Conservation (phyloP, 108 stramenopile genomes). For the Skeletonema tropicum region DNA sequence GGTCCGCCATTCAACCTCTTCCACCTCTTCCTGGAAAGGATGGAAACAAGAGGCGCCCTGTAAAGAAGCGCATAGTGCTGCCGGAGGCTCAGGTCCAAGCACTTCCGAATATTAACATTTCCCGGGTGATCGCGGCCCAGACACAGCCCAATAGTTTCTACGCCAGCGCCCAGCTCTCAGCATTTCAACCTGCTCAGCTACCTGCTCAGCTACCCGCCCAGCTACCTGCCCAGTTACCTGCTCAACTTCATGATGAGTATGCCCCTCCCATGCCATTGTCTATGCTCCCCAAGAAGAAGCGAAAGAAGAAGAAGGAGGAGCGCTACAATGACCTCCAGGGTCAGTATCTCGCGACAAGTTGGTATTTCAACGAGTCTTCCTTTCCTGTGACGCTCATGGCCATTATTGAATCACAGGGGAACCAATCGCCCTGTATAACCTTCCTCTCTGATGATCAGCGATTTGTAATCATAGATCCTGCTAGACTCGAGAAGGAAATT, state of each 20-base stretch:
- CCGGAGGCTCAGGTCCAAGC: neutral
- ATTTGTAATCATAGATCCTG: slow-evolving; percentile 1
- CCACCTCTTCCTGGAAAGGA: too few relatives aligned
- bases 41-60: neutral
- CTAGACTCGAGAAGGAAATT: neutral
- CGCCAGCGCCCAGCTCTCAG: neutral
- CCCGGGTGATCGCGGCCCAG: neutral
- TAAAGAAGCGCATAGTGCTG: neutral
- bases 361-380: slow-evolving; percentile 2
- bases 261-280: neutral
- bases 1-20: too few relatives aligned
- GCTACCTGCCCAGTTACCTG: neutral
- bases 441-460: neutral
- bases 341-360: slow-evolving; percentile 4
- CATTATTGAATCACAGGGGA: neutral
- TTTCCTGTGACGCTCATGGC: slow-evolving; percentile 7
- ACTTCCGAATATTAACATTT: neutral
- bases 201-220: neutral
- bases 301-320: neutral
- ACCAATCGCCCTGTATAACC: neutral
- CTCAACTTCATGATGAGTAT: neutral
- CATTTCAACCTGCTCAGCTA: neutral
- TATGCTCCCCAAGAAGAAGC: slow-evolving; percentile 1
- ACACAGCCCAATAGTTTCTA: neutral
- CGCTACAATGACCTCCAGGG: neutral